phyloP scores from a whole-genome alignment of 1,284 basidiomycete species.

The Boletus semigastroideus region DNA sequence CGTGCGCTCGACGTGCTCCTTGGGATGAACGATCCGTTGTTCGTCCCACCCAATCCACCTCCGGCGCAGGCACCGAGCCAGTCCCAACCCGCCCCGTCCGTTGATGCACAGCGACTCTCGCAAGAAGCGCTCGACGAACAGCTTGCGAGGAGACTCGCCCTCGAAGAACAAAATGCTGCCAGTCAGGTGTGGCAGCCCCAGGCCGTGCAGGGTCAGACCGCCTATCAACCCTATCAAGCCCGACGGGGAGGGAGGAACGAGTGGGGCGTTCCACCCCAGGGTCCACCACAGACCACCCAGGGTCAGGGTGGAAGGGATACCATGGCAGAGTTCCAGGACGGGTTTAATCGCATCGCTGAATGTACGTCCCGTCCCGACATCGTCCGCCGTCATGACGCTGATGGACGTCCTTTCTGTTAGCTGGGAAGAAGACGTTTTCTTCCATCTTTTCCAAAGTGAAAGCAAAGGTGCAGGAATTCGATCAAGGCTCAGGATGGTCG shows the following conservation, averaged over 20 bases:
- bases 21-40: constrained; percentile 80
- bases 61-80: constrained; percentile 3
- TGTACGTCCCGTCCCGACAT: constrained; percentile 42
- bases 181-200: constrained; percentile 35
- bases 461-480: constrained; percentile 77
- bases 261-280: constrained; percentile 6
- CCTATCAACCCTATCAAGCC: constrained; percentile 27
- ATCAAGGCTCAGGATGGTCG: constrained; percentile 42
- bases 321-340: constrained; percentile 69
- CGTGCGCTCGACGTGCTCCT: constrained; percentile 70
- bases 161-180: constrained; percentile 60
- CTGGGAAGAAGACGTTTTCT: constrained; percentile 74
- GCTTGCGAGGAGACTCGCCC: constrained; percentile 64
- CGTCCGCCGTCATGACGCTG: not conserved
- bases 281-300: constrained; percentile 10
- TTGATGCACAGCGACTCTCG: constrained; percentile 34
- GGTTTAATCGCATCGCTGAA: constrained; percentile 72
- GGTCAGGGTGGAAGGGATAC: constrained; percentile 41
- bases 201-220: constrained; percentile 7
- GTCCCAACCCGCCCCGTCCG: constrained; percentile 14
- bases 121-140: constrained; percentile 75
- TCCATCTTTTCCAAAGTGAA: constrained; percentile 71
- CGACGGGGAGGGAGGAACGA: constrained; percentile 13
- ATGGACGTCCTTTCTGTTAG: constrained; percentile 35
- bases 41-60: constrained; percentile 39